Conservation (phyloP, 306 rosid genomes). For the Vachellia collinsii region DNA sequence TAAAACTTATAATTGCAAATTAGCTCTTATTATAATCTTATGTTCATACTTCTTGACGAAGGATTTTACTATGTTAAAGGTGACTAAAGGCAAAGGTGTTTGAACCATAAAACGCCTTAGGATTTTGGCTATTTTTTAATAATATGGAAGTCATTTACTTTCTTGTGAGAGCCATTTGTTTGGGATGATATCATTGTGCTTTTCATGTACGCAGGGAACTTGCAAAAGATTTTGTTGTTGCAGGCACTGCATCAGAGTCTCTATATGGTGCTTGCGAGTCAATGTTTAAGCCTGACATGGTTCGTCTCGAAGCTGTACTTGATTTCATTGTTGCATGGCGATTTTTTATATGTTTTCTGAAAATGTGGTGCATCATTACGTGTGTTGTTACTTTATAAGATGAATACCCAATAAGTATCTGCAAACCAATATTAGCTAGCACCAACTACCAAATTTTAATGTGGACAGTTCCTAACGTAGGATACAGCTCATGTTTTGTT, state of each 20-base stretch:
- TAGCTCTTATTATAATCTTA: not conserved
- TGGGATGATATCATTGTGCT: slow-evolving; percentile 1
- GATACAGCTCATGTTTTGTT: slow-evolving; percentile 1
- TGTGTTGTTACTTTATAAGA: not conserved
- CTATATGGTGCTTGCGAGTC: slow-evolving; percentile 99
- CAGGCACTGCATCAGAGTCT: slow-evolving; percentile 96
- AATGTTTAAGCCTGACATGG: slow-evolving; percentile 97
- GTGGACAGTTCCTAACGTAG: slow-evolving; percentile 2
- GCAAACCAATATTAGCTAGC: not conserved
- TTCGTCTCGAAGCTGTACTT: slow-evolving; percentile 42
- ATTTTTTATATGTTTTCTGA: slow-evolving; percentile 12
- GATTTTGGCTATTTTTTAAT: slow-evolving; percentile 16
- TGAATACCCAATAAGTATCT: slow-evolving; percentile 12
- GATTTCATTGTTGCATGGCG: slow-evolving; percentile 18
- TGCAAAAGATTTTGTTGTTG: slow-evolving; percentile 97
- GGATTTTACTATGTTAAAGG: not conserved
- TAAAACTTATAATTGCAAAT: not conserved
- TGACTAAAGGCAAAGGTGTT: not conserved
- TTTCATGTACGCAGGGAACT: slow-evolving; percentile 72
- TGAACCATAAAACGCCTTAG: not conserved
- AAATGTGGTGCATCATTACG: not conserved
- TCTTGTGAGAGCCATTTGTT: not conserved
- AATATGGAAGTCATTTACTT: not conserved
- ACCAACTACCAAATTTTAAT: not conserved
- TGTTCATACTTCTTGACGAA: not conserved